A percentile compares a stretch with the other conserved stretches of the same genome.
phyloP scores from a whole-genome alignment of 345 rosid species.

The Bruguiera gymnorhiza region DNA sequence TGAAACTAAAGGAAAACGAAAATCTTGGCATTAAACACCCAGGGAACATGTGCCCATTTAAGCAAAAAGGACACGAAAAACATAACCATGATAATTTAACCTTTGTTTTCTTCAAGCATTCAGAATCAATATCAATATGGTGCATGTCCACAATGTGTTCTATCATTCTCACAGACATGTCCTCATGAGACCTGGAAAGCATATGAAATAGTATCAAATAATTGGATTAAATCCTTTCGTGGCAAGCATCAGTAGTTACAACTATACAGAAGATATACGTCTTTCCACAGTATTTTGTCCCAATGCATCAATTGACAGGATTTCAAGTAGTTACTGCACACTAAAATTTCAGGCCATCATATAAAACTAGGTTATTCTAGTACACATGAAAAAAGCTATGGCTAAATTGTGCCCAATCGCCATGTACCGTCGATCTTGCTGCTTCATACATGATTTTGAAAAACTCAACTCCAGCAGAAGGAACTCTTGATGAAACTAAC shows the following conservation, averaged over 20 bases:
- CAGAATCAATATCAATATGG: conserved; percentile 26
- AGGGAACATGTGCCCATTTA: too few relatives aligned
- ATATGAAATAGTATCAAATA: background rate
- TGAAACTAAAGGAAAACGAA: background rate
- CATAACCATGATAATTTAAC: conserved; percentile 1
- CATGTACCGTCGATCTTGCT: too few relatives aligned
- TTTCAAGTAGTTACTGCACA: too few relatives aligned
- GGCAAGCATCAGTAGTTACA: background rate
- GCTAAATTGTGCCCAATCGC: too few relatives aligned
- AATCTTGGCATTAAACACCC: background rate
- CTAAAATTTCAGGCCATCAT: too few relatives aligned
- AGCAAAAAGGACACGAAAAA: too few relatives aligned
- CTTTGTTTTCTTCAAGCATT: conserved; percentile 28
- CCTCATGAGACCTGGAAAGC: conserved; percentile 34
- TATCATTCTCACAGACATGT: conserved; percentile 30
- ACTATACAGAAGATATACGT: background rate
- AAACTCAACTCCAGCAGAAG: too few relatives aligned
- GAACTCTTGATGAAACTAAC: too few relatives aligned
- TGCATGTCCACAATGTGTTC: conserved; percentile 25
- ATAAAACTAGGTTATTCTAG: too few relatives aligned
- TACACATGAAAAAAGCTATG: too few relatives aligned
- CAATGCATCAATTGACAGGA: too few relatives aligned
- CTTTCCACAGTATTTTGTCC: background rate
- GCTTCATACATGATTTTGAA: too few relatives aligned
- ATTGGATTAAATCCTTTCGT: conserved; percentile 2